Evolutionary conservation across 306 rosid species (phyloP).

Genomic region (Glycine tomentella): DNA sequence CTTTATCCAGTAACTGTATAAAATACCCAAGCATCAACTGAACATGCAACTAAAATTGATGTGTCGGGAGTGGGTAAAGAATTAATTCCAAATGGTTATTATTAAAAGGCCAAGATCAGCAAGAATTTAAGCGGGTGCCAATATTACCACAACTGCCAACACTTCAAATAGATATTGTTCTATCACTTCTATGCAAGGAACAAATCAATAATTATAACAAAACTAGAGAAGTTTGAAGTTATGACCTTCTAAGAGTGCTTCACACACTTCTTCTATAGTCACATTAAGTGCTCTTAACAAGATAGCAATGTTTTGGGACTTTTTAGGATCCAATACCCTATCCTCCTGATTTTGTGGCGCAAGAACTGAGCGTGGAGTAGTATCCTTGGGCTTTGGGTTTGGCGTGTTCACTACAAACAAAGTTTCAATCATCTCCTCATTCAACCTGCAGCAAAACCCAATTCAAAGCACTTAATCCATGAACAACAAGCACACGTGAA

Average conservation of each 20-base stretch:
- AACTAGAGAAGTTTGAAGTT: neutral
- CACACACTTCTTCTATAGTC: conserved; percentile 94
- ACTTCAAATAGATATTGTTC: conserved; percentile 4
- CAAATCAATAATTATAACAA: conserved; percentile 19
- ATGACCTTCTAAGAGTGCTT: conserved; percentile 76
- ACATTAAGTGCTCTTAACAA: conserved; percentile 87
- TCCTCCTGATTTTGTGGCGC: conserved; percentile 61
- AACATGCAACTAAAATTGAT: conserved; percentile 15
- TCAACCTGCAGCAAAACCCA: conserved; percentile 67
- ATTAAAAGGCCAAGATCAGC: neutral
- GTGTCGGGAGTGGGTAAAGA: neutral
- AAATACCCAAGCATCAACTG: conserved; percentile 23
- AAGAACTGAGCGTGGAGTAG: conserved; percentile 56
- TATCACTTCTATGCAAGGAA: neutral
- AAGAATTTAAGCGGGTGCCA: conserved; percentile 10
- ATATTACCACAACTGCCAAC: conserved; percentile 26
- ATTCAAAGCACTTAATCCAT: conserved; percentile 34
- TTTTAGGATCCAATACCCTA: conserved; percentile 90
- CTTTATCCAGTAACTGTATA: conserved; percentile 1
- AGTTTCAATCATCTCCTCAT: conserved; percentile 95
- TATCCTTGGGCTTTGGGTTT: conserved; percentile 57
- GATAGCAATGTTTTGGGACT: conserved; percentile 94
- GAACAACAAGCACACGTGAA: conserved; percentile 28
- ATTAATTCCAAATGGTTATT: conserved; percentile 33
- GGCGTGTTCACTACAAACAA: conserved; percentile 76